A percentile compares a stretch with the other conserved stretches of the same genome.
Conservation (phyloP, 192 early-diverging fungal genomes). For the Coemansia umbellata region DNA sequence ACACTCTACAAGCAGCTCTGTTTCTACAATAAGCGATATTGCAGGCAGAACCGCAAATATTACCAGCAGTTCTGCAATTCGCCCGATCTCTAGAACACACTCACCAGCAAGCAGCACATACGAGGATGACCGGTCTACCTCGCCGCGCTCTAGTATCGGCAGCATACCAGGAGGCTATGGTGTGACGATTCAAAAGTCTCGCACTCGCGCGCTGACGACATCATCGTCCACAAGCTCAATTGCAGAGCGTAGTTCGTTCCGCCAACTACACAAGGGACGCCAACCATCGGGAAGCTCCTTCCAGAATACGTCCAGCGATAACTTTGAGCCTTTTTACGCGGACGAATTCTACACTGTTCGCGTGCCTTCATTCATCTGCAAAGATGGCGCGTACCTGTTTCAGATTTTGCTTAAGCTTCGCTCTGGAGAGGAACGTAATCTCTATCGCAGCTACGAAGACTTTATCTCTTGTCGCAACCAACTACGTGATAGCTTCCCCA, state of each 20-base stretch:
- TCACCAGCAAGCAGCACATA: conserved; percentile 23
- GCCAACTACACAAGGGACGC: conserved; percentile 35
- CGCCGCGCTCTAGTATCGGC: conserved; percentile 27
- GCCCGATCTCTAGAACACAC: background rate
- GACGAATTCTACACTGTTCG: conserved; percentile 50
- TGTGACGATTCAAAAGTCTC: conserved; percentile 10
- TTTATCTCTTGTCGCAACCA: conserved; percentile 74
- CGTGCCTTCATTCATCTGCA: conserved; percentile 65
- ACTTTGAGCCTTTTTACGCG: conserved; percentile 32
- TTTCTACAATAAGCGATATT: conserved; percentile 24
- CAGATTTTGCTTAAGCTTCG: conserved; percentile 55
- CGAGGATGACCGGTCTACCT: conserved; percentile 27
- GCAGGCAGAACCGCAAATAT: background rate
- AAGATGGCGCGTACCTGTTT: conserved; percentile 71
- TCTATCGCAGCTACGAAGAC: conserved; percentile 75
- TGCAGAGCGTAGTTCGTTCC: conserved; percentile 47
- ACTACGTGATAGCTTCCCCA: conserved; percentile 62
- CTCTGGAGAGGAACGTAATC: conserved; percentile 55
- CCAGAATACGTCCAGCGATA: conserved; percentile 43
- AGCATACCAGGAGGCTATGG: conserved; percentile 6
- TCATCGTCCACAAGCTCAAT: conserved; percentile 48
- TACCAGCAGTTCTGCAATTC: conserved; percentile 1
- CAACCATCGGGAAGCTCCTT: conserved; percentile 46
- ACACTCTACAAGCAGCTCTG: conserved; percentile 35
- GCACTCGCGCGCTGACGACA: conserved; percentile 39